phyloP scores from a whole-genome alignment of 2,329 filamentous ascomycete species.

The Chaetomiaceae sp. region DNA sequence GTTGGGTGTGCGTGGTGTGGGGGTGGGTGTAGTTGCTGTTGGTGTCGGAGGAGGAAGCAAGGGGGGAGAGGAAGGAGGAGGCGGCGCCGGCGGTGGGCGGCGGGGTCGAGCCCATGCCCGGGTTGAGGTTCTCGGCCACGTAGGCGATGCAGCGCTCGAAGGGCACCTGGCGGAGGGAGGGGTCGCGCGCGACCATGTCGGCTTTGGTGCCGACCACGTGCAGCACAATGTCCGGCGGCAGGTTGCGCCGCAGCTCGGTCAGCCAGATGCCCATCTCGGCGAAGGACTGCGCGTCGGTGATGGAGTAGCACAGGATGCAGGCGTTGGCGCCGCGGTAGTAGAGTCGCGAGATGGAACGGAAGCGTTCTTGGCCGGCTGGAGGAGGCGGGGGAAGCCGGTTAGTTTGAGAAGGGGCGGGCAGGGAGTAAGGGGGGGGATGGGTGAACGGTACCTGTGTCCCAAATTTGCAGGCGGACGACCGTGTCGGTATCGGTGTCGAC shows the following conservation, averaged over 20 bases:
- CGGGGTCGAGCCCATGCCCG: slow-evolving; percentile 60
- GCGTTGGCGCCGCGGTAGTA: slow-evolving; percentile 96
- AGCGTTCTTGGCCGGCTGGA: slow-evolving; percentile 84
- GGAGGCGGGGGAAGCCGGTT: background rate
- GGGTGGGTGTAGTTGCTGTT: slow-evolving; percentile 4
- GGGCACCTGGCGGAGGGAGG: slow-evolving; percentile 71
- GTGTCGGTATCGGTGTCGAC: slow-evolving; percentile 81
- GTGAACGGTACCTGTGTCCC: slow-evolving; percentile 66
- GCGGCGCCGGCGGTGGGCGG: slow-evolving; percentile 41
- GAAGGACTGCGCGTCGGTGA: slow-evolving; percentile 80
- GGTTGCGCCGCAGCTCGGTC: slow-evolving; percentile 72
- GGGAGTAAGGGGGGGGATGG: background rate
- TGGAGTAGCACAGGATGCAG: slow-evolving; percentile 90
- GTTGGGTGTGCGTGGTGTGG: no score
- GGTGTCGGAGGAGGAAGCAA: slow-evolving; percentile 8
- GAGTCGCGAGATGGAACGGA: slow-evolving; percentile 86
- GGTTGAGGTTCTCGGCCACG: slow-evolving; percentile 83
- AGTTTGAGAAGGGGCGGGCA: background rate
- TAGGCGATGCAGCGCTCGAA: slow-evolving; percentile 96
- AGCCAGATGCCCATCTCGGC: slow-evolving; percentile 91
- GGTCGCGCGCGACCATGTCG: slow-evolving; percentile 83
- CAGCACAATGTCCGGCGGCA: slow-evolving; percentile 71
- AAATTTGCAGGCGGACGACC: slow-evolving; percentile 85
- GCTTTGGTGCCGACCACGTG: slow-evolving; percentile 95
- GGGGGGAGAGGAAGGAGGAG: slow-evolving; percentile 30